phyloP scores from a whole-genome alignment of 2,329 filamentous ascomycete species.

The Colletotrichum filicis region DNA sequence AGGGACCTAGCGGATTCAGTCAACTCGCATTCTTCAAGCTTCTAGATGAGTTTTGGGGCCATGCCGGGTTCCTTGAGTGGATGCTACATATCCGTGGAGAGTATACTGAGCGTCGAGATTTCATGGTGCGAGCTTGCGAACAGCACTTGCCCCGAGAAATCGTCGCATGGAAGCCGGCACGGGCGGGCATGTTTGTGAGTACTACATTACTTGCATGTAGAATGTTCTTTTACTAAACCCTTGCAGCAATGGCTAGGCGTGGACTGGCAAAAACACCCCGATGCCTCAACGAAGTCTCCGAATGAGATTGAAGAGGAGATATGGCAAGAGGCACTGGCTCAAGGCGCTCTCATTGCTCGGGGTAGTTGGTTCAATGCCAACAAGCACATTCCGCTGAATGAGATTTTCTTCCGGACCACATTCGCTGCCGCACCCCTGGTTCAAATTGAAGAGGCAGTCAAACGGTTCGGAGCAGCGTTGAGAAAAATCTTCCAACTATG shows the following conservation, averaged over 20 bases:
- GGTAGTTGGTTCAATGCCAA: neutral
- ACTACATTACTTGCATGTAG: neutral
- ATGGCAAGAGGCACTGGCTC: neutral
- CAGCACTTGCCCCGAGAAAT: neutral
- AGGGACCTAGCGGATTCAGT: neutral
- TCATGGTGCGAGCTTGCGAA: neutral
- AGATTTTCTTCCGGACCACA: neutral
- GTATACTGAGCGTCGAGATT: neutral
- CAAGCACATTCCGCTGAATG: neutral
- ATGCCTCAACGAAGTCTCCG: neutral
- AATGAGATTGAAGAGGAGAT: neutral
- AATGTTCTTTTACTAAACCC: neutral
- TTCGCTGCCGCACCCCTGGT: neutral
- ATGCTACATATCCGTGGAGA: neutral
- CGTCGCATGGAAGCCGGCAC: neutral
- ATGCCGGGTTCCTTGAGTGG: neutral
- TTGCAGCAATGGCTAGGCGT: neutral
- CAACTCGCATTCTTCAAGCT: neutral
- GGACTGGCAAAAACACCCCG: neutral
- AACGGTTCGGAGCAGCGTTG: neutral
- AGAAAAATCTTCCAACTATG: neutral
- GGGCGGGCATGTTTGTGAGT: neutral
- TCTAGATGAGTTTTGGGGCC: neutral
- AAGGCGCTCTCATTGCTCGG: neutral
- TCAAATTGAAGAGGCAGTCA: neutral